These are phyloP conservation scores for Pelargonium myrrhifolium DNA, from an alignment of 441 rosid species.

Conservation along the genomic window DNA sequence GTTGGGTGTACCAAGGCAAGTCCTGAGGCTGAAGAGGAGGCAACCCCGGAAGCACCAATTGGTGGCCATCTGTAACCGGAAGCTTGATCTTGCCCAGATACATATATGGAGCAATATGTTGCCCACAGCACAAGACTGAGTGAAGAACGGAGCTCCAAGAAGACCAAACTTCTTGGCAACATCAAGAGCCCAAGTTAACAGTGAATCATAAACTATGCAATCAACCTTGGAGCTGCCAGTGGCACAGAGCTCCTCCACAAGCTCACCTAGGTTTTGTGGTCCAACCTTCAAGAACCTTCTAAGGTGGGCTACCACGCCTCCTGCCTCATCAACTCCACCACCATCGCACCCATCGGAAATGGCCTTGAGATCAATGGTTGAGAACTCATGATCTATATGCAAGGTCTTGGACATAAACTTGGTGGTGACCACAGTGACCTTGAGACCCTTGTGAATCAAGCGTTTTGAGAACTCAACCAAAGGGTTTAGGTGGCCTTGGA, in stretches of 20 bases:
- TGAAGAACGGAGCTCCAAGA: slow-evolving; percentile 30
- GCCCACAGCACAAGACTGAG: slow-evolving; percentile 29
- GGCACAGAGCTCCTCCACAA: slow-evolving; percentile 12
- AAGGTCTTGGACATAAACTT: slow-evolving; percentile 16
- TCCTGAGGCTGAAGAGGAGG: slow-evolving; percentile 29
- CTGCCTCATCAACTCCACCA: slow-evolving; percentile 8
- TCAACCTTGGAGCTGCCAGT: slow-evolving; percentile 15
- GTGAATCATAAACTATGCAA: slow-evolving; percentile 31
- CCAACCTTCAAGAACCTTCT: not conserved
- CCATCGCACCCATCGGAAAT: slow-evolving; percentile 30
- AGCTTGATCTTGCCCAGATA: too few species aligned
- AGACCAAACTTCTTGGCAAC: slow-evolving; percentile 25
- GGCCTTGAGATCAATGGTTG: slow-evolving; percentile 22
- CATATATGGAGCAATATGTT: slow-evolving; percentile 36
- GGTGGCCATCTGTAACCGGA: too few species aligned
- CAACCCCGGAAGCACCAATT: slow-evolving; percentile 28
- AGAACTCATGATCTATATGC: slow-evolving; percentile 17
- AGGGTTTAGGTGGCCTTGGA: slow-evolving; percentile 61
- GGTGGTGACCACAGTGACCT: slow-evolving; percentile 30
- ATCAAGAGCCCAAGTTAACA: slow-evolving; percentile 26
- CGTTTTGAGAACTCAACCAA: slow-evolving; percentile 58
- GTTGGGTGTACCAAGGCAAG: slow-evolving; percentile 31
- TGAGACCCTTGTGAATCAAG: slow-evolving; percentile 40
- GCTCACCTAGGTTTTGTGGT: slow-evolving; percentile 14
- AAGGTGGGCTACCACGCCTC: slow-evolving; percentile 11